Conservation (phyloP, 208 protist species). For the Wallacemonas sp. region DNA sequence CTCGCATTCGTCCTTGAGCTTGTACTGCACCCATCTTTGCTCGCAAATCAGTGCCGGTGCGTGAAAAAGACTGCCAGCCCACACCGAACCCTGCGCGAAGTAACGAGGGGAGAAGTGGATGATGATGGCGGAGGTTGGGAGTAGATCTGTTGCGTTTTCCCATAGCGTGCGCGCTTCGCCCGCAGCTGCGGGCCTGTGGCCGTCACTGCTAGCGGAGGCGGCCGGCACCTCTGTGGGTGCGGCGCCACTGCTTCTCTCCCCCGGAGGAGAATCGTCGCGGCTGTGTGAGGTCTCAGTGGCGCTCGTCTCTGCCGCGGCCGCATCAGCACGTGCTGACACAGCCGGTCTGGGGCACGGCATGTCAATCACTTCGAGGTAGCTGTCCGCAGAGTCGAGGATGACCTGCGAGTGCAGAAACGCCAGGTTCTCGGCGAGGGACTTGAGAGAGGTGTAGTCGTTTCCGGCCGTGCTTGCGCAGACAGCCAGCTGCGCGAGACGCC, state of each 20-base stretch:
- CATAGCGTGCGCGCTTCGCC: too few species aligned
- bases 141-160: not conserved
- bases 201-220: too few species aligned
- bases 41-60: constrained; percentile 29
- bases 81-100: constrained; percentile 59
- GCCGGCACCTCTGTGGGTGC: too few species aligned
- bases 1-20: constrained; percentile 84
- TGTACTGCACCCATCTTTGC: constrained; percentile 80
- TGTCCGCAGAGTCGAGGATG: constrained; percentile 35
- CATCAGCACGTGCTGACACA: too few species aligned
- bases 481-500: constrained; percentile 37
- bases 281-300: too few species aligned
- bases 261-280: too few species aligned
- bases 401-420: constrained; percentile 83
- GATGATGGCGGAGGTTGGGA: constrained; percentile 30
- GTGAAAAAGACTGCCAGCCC: constrained; percentile 70
- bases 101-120: constrained; percentile 35
- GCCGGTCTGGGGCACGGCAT: constrained; percentile 19
- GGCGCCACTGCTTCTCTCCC: too few species aligned
- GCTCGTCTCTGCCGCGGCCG: too few species aligned
- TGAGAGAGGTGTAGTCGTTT: constrained; percentile 82
- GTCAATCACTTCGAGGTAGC: constrained; percentile 36
- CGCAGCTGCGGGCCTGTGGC: too few species aligned
- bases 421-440: constrained; percentile 82
- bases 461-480: constrained; percentile 46